Evolutionary conservation across 2,329 filamentous ascomycete species (phyloP), one percentile per base, ranked within the genome.

Genomic region (Aspergillus fructus): DNA sequence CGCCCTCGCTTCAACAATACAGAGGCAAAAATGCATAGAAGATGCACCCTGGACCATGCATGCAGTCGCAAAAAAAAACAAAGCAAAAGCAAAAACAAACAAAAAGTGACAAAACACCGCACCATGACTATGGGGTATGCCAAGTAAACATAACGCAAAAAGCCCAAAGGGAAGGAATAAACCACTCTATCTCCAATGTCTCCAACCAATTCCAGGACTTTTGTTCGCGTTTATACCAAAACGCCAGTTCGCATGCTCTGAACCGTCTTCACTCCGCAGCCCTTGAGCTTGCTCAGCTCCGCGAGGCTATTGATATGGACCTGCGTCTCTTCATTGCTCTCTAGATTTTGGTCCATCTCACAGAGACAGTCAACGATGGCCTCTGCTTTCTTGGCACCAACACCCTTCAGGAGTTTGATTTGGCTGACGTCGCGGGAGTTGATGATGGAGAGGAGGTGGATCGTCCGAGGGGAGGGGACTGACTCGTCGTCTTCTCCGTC

Each of bases 371-470:
- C 74, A 21, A 80, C 75, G 52, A 81, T 79, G 1, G 75, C 73
- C 59, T 80, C 78, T 4, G 78, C 78, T 60, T 78, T 79, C 58
- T 79, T 80, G 8, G 69, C 70, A 2, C 78, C 78, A 6, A 81
- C 73, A 12, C 78, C 79, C 53, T 76, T 78, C 7, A 81, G 68
- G 9, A 76, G 61, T 62, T 76, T 78, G 59, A 81, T 80, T 62
- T 76, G 74, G 49, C 66, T 70, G 15, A 79, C 64, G 49, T 80
- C 76, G 7, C 78, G 68, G 2, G 75, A 75, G 59, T 81, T 81
- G 60, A 81, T 74, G 37, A 79, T 71, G 9, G 73, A 73, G 5
- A 81, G 70, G 9, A 81, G 69, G 43, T 76, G 72, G 41, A 70
- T 64, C 11, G 77, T 78, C 15, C 78, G 74, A 17, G 78, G 77